Percentiles rank a stretch among this genome's conserved stretches.
Evolutionary conservation across 176 grass and related monocot genomes (phyloP).

Genomic region (Aegilops speltoides): DNA sequence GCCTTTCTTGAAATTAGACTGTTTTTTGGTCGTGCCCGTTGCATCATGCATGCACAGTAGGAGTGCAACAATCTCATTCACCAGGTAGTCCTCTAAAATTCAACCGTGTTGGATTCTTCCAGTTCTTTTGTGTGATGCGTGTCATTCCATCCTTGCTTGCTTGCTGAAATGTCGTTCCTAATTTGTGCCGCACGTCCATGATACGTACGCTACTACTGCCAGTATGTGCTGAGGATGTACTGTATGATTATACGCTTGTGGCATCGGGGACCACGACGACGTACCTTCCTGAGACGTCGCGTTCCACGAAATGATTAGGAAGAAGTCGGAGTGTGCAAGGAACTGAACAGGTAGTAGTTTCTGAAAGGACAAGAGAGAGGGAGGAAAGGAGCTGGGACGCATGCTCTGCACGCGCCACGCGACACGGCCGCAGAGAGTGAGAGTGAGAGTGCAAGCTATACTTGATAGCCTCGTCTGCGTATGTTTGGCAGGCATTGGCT

Average conservation of each 20-base stretch:
- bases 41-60: slow-evolving; percentile 4
- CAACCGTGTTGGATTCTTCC: too few relatives aligned
- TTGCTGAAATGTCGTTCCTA: too few relatives aligned
- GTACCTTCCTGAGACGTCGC: background rate
- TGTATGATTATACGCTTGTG: background rate
- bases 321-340: background rate
- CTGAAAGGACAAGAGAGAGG: background rate
- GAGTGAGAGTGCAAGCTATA: slow-evolving; percentile 16
- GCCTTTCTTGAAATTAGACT: slow-evolving; percentile 5
- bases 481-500: background rate
- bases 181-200: too few relatives aligned
- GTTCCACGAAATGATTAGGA: slow-evolving; percentile 32
- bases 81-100: too few relatives aligned
- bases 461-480: slow-evolving; percentile 7
- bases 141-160: too few relatives aligned
- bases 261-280: background rate
- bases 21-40: background rate
- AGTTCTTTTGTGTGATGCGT: too few relatives aligned
- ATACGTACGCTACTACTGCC: background rate
- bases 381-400: slow-evolving; percentile 5
- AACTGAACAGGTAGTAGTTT: slow-evolving; percentile 7
- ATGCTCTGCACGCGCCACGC: slow-evolving; percentile 41
- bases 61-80: background rate
- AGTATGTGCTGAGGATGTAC: background rate
- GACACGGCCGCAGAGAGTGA: background rate